A percentile compares a stretch with the other conserved stretches of the same genome.
phyloP scores from a whole-genome alignment of 2,329 filamentous ascomycete genomes.

The Fusarium fracticaudum region DNA sequence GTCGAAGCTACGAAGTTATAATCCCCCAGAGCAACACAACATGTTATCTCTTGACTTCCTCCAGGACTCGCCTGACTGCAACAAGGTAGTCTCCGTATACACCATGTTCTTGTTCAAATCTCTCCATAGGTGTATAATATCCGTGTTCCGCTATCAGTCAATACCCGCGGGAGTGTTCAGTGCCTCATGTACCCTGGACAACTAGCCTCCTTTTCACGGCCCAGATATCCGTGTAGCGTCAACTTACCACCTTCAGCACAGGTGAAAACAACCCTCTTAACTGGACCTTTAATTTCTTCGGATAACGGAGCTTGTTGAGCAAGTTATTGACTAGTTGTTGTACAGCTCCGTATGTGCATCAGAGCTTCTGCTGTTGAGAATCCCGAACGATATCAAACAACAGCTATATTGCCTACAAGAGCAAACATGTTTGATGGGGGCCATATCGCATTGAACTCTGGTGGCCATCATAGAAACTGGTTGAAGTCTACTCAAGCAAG shows the following conservation, averaged over 20 bases:
- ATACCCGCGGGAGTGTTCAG: background rate
- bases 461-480: background rate
- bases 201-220: background rate
- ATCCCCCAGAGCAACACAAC: background rate
- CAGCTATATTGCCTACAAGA: background rate
- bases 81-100: too few relatives aligned
- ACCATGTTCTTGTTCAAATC: background rate
- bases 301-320: background rate
- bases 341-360: background rate
- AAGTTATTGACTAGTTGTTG: background rate
- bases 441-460: background rate
- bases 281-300: background rate
- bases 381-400: background rate
- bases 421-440: background rate
- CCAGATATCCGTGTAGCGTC: background rate
- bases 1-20: background rate
- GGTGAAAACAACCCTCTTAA: background rate
- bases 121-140: background rate
- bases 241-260: background rate
- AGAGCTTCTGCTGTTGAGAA: background rate
- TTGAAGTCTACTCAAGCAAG: background rate
- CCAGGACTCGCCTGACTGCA: background rate
- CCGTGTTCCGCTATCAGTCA: background rate
- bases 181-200: background rate
- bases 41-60: background rate